phyloP scores from a whole-genome alignment of 352 stramenopile genomes.

The Phytophthora megakarya region DNA sequence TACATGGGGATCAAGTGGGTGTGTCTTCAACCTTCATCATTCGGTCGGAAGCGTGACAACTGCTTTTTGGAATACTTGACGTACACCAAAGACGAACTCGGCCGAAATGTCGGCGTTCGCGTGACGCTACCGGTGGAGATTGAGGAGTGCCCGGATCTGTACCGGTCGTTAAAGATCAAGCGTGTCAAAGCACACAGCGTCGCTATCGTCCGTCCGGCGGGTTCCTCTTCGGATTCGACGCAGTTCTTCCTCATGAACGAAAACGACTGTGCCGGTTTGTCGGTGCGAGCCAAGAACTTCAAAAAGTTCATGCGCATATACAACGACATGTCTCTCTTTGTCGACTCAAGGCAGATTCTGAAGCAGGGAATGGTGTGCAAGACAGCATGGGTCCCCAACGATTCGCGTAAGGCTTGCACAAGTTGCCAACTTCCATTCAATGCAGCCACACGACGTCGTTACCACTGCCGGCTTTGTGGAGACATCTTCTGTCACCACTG shows the following conservation, averaged over 20 bases:
- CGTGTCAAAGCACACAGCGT: slow-evolving; percentile 59
- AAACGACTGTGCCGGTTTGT: slow-evolving; percentile 50
- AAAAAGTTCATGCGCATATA: slow-evolving; percentile 57
- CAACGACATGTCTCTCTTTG: slow-evolving; percentile 58
- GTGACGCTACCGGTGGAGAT: slow-evolving; percentile 68
- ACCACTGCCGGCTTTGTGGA: slow-evolving; percentile 78
- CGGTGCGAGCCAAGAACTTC: slow-evolving; percentile 38
- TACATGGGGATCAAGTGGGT: slow-evolving; percentile 88
- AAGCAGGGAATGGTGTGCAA: slow-evolving; percentile 56
- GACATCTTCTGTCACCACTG: slow-evolving; percentile 81
- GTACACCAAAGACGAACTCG: slow-evolving; percentile 63
- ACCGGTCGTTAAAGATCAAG: slow-evolving; percentile 50
- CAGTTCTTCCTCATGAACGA: slow-evolving; percentile 65
- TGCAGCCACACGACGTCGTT: slow-evolving; percentile 56
- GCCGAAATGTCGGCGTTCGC: slow-evolving; percentile 66
- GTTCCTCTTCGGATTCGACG: slow-evolving; percentile 37
- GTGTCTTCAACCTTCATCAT: slow-evolving; percentile 57
- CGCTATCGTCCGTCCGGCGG: slow-evolving; percentile 43
- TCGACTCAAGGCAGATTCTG: slow-evolving; percentile 70
- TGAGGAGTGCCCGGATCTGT: slow-evolving; percentile 60
- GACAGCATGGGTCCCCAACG: slow-evolving; percentile 62
- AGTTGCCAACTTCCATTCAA: slow-evolving; percentile 68
- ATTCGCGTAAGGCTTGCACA: slow-evolving; percentile 52
- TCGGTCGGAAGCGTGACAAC: slow-evolving; percentile 67
- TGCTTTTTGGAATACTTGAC: slow-evolving; percentile 78